Percentiles rank a stretch among this genome's conserved stretches.
Evolutionary conservation across 1,284 basidiomycete genomes (phyloP).

Genomic region (Neonothopanus nambi): DNA sequence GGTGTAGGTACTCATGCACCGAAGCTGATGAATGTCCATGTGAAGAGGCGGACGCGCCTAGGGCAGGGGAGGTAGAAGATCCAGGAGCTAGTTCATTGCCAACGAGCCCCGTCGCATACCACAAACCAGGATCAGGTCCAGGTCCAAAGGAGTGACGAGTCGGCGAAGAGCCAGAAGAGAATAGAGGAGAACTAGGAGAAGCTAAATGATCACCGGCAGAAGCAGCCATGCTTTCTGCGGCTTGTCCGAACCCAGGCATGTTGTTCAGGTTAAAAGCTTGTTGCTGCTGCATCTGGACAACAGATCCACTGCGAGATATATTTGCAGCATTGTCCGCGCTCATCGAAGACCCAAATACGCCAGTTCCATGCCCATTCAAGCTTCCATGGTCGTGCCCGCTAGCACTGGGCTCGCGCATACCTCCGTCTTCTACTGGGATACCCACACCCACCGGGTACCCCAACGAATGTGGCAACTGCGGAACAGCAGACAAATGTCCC

Average conservation of each 20-base stretch:
- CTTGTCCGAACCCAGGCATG: slow-evolving; percentile 15
- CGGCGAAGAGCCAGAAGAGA: not conserved
- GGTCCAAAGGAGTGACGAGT: too few relatives aligned
- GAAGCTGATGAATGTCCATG: slow-evolving; percentile 10
- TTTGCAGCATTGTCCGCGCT: not conserved
- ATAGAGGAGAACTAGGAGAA: not conserved
- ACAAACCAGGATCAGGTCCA: too few relatives aligned
- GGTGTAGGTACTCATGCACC: not conserved
- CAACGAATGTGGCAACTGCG: not conserved
- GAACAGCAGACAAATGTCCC: not conserved
- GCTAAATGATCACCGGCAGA: not conserved
- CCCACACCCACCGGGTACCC: not conserved
- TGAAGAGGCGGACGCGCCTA: not conserved
- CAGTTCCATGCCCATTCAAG: slow-evolving; percentile 2
- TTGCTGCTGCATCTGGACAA: not conserved
- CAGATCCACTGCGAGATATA: not conserved
- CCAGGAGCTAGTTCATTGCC: not conserved
- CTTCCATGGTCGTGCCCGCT: slow-evolving; percentile 11
- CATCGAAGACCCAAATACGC: not conserved
- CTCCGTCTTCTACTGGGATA: not conserved
- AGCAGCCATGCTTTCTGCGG: slow-evolving; percentile 10
- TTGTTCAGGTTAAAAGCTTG: not conserved
- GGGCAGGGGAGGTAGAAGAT: not conserved
- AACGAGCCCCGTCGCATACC: too few relatives aligned
- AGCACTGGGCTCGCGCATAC: not conserved